Evolutionary conservation across 768 basidiomycete genomes (phyloP).

Genomic region (Lactarius hatsudake): DNA sequence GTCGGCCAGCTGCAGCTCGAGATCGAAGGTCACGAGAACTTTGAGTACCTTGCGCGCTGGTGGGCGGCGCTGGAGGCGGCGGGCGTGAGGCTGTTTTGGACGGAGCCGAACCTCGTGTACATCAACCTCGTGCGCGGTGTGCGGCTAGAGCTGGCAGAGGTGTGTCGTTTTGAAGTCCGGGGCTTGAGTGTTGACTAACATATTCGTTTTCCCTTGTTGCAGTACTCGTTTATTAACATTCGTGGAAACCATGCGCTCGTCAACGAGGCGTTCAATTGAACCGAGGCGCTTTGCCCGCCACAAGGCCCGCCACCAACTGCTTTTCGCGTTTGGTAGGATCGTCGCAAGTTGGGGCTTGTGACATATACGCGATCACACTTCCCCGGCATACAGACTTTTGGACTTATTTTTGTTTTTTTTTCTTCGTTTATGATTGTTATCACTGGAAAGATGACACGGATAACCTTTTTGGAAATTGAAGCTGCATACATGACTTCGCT

Average conservation of each 20-base stretch:
- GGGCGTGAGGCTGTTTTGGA: conserved; percentile 69
- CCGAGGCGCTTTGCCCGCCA: neutral
- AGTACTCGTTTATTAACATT: conserved; percentile 38
- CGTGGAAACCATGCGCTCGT: conserved; percentile 10
- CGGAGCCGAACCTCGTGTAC: conserved; percentile 52
- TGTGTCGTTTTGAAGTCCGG: conserved; percentile 18
- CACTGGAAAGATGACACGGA: neutral
- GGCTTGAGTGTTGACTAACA: too few relatives aligned
- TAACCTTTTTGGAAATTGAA: neutral
- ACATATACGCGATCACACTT: neutral
- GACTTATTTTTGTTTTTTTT: too few relatives aligned
- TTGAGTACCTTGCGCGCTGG: conserved; percentile 56
- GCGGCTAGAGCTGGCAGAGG: conserved; percentile 43
- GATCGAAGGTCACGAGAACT: conserved; percentile 40
- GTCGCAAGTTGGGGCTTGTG: too few relatives aligned
- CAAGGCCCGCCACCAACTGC: neutral
- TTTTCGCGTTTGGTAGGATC: neutral
- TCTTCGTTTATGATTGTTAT: neutral
- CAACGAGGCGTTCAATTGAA: neutral
- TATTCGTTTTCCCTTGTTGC: neutral
- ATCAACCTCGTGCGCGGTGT: conserved; percentile 40
- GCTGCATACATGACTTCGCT: too few relatives aligned
- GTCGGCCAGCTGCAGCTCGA: conserved; percentile 73
- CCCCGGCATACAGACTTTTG: neutral
- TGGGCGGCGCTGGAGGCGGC: conserved; percentile 67